Evolutionary conservation across 1,139 yeast species (phyloP).

Genomic region (Yamadazyma atlantica): DNA sequence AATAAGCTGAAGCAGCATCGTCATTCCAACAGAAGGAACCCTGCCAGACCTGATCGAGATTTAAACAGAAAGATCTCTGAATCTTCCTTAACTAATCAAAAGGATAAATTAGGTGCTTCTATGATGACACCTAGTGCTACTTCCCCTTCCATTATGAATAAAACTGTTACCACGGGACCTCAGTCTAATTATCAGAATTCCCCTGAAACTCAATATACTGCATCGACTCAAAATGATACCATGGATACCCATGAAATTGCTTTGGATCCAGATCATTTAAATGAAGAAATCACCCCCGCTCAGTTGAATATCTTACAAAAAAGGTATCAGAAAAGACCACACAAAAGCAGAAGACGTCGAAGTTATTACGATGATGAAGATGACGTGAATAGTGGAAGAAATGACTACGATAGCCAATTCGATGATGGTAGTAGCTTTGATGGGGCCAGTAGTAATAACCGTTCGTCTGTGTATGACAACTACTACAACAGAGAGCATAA

Average conservation of each 20-base stretch:
- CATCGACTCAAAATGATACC: slow-evolving; percentile 6
- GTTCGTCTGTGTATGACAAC: slow-evolving; percentile 11
- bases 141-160: neutral
- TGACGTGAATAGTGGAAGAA: slow-evolving; percentile 1
- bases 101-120: neutral
- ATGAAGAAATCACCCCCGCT: slow-evolving; percentile 38
- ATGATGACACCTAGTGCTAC: neutral
- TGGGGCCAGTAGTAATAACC: slow-evolving; percentile 3
- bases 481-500: slow-evolving; percentile 12
- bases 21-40: neutral
- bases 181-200: slow-evolving; percentile 1
- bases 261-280: slow-evolving; percentile 31
- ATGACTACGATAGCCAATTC: slow-evolving; percentile 7
- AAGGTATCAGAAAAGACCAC: slow-evolving; percentile 6
- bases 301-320: slow-evolving; percentile 30
- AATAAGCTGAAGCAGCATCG: slow-evolving; percentile 11
- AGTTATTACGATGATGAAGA: slow-evolving; percentile 7
- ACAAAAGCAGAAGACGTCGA: slow-evolving; percentile 10
- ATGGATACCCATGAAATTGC: slow-evolving; percentile 10
- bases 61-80: slow-evolving; percentile 2
- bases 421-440: slow-evolving; percentile 1
- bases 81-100: slow-evolving; percentile 4
- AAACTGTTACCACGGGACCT: neutral
- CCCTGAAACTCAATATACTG: slow-evolving; percentile 12
- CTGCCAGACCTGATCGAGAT: neutral